These are phyloP conservation scores for Xylaria sp. DNA, from an alignment of 2,329 filamentous ascomycete species.

Conservation along the genomic window DNA sequence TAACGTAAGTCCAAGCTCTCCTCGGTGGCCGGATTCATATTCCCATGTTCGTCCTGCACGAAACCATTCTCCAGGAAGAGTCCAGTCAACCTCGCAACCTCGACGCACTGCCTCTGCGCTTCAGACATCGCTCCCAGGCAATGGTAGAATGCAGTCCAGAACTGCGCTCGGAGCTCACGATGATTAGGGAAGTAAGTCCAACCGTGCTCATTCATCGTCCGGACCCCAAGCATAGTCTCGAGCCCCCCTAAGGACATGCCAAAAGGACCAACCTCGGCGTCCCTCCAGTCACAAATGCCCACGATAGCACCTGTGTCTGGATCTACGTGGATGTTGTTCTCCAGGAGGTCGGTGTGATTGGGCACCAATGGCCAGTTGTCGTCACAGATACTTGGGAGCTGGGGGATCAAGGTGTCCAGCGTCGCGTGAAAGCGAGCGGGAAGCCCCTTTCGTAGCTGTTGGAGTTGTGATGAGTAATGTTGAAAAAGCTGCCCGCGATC, in stretches of 20 bases:
- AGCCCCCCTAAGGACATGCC: slow-evolving; percentile 36
- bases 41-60: slow-evolving; percentile 13
- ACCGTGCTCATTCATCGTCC: slow-evolving; percentile 17
- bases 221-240: slow-evolving; percentile 36
- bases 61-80: slow-evolving; percentile 25
- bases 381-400: slow-evolving; percentile 30
- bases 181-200: slow-evolving; percentile 22
- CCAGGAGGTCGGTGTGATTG: slow-evolving; percentile 36
- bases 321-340: slow-evolving; percentile 40
- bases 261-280: slow-evolving; percentile 34
- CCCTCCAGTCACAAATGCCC: slow-evolving; percentile 37
- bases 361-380: slow-evolving; percentile 33
- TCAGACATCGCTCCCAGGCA: slow-evolving; percentile 10
- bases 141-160: slow-evolving; percentile 20
- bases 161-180: slow-evolving; percentile 13
- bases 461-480: slow-evolving; percentile 29
- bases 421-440: slow-evolving; percentile 31
- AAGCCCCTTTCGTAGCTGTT: slow-evolving; percentile 23
- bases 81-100: slow-evolving; percentile 24
- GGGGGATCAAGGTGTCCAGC: slow-evolving; percentile 24
- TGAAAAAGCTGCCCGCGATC: slow-evolving; percentile 24
- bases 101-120: slow-evolving; percentile 15
- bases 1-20: slow-evolving; percentile 23
- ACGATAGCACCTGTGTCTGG: slow-evolving; percentile 29
- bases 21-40: slow-evolving; percentile 13